These are phyloP conservation scores for Hypoxylon trugodes DNA, from an alignment of 495 filamentous ascomycete genomes.

Conservation along the genomic window DNA sequence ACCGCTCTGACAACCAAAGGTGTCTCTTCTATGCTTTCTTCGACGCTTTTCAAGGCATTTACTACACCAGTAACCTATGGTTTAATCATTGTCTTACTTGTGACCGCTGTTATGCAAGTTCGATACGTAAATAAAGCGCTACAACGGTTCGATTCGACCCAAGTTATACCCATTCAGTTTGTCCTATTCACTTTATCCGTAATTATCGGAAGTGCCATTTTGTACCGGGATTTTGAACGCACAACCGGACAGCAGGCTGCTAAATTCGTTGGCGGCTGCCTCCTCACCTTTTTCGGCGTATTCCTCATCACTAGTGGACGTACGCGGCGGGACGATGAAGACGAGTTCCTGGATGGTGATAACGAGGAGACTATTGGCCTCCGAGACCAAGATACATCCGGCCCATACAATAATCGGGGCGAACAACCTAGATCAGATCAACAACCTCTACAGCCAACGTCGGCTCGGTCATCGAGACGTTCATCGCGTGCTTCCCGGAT, in stretches of 20 bases:
- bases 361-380: conserved; percentile 62
- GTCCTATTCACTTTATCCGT: conserved; percentile 95
- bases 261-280: conserved; percentile 90
- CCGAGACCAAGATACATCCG: conserved; percentile 47
- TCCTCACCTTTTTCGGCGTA: conserved; percentile 90
- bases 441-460: conserved; percentile 15
- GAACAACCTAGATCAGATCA: conserved; percentile 34
- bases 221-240: conserved; percentile 93
- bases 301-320: conserved; percentile 87
- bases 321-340: conserved; percentile 59
- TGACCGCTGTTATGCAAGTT: conserved; percentile 92
- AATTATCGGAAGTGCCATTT: conserved; percentile 88
- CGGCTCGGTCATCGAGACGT: conserved; percentile 41
- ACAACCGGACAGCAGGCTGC: conserved; percentile 70
- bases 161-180: conserved; percentile 97
- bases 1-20: conserved; percentile 96
- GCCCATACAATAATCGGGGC: conserved; percentile 30
- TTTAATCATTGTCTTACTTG: conserved; percentile 76
- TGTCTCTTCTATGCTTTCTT: conserved; percentile 91
- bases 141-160: conserved; percentile 93
- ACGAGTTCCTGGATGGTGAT: conserved; percentile 61
- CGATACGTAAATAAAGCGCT: conserved; percentile 95
- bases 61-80: conserved; percentile 92
- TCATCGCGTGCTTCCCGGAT: conserved; percentile 49
- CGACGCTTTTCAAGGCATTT: conserved; percentile 83